Conservation (phyloP, 2,329 filamentous ascomycete genomes). For the Aspergillus novofumigatus region DNA sequence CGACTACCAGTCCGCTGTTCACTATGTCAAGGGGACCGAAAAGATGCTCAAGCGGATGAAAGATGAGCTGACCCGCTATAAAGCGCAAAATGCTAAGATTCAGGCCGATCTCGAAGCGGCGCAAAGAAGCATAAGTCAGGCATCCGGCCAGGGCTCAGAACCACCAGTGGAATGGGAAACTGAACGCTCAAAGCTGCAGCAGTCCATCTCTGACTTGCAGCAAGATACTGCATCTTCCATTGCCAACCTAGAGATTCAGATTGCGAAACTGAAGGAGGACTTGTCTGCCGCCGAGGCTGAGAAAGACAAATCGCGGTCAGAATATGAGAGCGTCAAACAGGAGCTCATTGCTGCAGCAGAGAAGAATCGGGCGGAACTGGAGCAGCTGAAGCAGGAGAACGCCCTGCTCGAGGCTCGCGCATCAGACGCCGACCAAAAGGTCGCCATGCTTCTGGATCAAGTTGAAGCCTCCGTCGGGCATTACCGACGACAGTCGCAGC, state of each 20-base stretch:
- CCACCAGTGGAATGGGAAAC: conserved; percentile 65
- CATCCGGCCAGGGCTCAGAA: conserved; percentile 35
- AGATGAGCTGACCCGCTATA: conserved; percentile 90
- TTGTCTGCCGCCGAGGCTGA: conserved; percentile 62
- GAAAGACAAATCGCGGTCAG: conserved; percentile 61
- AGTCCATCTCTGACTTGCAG: conserved; percentile 67
- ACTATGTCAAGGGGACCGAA: conserved; percentile 97
- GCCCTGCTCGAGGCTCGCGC: conserved; percentile 75
- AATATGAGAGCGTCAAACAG: conserved; percentile 50
- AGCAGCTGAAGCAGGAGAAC: conserved; percentile 81
- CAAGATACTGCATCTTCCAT: conserved; percentile 64
- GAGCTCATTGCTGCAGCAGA: conserved; percentile 56
- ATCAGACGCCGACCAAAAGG: conserved; percentile 85
- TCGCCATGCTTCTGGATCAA: conserved; percentile 87
- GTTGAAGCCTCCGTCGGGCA: conserved; percentile 91
- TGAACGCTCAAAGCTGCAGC: conserved; percentile 65
- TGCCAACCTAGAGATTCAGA: conserved; percentile 64
- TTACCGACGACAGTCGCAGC: conserved; percentile 72
- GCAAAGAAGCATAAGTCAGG: conserved; percentile 49
- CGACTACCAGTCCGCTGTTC: conserved; percentile 95
- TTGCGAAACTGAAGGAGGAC: conserved; percentile 65
- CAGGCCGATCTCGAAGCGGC: conserved; percentile 74
- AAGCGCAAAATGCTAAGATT: conserved; percentile 76
- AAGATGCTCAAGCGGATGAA: conserved; percentile 99
- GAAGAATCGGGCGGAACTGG: conserved; percentile 64